Evolutionary conservation across 306 rosid species (phyloP), one percentile per base, ranked within the genome.

Genomic region (Ammopiptanthus mongolicus): DNA sequence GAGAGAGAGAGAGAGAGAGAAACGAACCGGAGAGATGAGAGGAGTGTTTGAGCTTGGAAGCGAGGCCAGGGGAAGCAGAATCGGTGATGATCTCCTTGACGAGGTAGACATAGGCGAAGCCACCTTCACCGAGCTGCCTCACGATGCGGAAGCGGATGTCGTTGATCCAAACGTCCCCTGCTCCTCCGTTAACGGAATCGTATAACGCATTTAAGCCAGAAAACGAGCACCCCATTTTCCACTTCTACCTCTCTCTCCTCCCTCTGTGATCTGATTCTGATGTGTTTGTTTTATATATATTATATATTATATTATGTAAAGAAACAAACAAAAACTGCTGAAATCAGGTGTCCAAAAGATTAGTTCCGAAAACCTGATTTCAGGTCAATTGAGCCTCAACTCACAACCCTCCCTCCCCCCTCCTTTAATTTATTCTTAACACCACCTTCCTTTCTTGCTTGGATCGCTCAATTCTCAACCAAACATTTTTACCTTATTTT

Each of bases 51-150:
- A 90, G 80, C 79, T 89, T 96, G 47, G 83, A 78, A 37, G 92
- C 84, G 50, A 96, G 78, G 46, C 91, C 92, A 51, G 78, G 80
- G 39, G 74, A 42, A 57, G 81, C 78, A 39, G 88, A 77, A 55
- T 90, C 97, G 6, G 91, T 3, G 61, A 74, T 69, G 8, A 84
- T 72, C 86, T 92, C 99, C 87, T 89, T 92, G 80, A 96, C 96
- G 64, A 96, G 79, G 78, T 66, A 96, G 55, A 92, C 98, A 28
- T 60, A 92, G 59, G 99, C 96, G 83, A 92, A 92, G n/a, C 96
- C 99, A 50, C 99, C 99, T 86, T 96, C 99, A 1, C 97, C 99
- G 73, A 96, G 99, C 89, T 92, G 97, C 83, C 97, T 82, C 18
- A 96, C 78, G 84, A 96, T 78, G 75, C 83, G 91, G 94, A 96